A percentile compares a stretch with the other conserved stretches of the same genome.
Conservation (phyloP, 768 basidiomycete genomes). For the Pisolithus albus region DNA sequence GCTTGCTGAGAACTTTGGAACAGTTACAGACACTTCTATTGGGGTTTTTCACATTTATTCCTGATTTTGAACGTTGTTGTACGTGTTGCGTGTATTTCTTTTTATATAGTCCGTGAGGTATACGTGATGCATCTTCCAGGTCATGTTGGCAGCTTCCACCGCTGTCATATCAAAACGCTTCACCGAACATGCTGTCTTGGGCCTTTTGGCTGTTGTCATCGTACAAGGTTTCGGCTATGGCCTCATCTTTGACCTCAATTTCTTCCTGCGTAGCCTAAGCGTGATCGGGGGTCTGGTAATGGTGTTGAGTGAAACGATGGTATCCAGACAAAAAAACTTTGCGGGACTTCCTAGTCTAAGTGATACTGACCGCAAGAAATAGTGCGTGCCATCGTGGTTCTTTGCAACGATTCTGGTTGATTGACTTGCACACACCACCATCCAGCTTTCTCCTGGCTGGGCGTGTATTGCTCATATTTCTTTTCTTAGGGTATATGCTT, state of each 20-base stretch:
- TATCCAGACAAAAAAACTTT: constrained; percentile 79
- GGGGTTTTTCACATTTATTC: constrained; percentile 93
- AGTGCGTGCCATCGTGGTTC: constrained; percentile 46
- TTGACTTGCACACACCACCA: neutral
- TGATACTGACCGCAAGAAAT: constrained; percentile 97
- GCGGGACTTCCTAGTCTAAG: constrained; percentile 86
- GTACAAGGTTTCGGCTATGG: constrained; percentile 98
- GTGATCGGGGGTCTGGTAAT: constrained; percentile 98
- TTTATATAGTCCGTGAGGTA: neutral
- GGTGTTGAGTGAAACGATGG: constrained; percentile 96
- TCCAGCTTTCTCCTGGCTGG: constrained; percentile 92
- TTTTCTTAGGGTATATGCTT: constrained; percentile 96
- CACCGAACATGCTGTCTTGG: constrained; percentile 85
- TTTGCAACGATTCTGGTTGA: neutral
- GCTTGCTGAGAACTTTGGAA: constrained; percentile 4
- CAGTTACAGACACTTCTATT: constrained; percentile 92
- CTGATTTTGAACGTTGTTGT: constrained; percentile 87
- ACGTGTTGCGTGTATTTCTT: constrained; percentile 28
- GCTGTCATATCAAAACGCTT: constrained; percentile 82
- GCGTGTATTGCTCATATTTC: constrained; percentile 95
- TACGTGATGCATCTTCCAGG: constrained; percentile 38
- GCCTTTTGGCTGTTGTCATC: constrained; percentile 85
- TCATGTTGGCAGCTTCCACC: constrained; percentile 80
- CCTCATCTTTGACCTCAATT: constrained; percentile 98
- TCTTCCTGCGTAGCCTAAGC: constrained; percentile 98